phyloP scores from a whole-genome alignment of 352 stramenopile species.

The Globisporangium cylindrosporum region DNA sequence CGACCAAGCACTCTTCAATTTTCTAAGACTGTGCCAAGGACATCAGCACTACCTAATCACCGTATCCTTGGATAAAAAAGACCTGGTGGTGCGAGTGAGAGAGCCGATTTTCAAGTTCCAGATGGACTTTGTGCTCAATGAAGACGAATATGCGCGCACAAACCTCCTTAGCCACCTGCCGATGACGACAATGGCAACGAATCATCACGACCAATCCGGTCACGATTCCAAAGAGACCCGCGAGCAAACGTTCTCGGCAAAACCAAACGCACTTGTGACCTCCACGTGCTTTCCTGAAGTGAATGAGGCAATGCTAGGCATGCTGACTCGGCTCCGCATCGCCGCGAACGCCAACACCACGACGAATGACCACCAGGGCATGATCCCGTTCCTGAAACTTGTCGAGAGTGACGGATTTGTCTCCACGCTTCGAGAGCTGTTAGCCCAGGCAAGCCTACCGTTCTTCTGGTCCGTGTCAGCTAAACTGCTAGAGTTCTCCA shows the following conservation, averaged over 20 bases:
- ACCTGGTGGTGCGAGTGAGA: constrained; percentile 38
- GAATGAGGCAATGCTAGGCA: constrained; percentile 27
- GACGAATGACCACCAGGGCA: constrained; percentile 23
- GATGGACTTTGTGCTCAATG: constrained; percentile 44
- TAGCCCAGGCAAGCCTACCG: constrained; percentile 38
- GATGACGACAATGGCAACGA: background rate
- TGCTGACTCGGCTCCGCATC: constrained; percentile 27
- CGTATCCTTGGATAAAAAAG: constrained; percentile 26
- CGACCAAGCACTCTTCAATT: constrained; percentile 35
- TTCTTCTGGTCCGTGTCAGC: constrained; percentile 70
- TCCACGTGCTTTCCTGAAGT: constrained; percentile 30
- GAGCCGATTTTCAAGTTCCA: constrained; percentile 59
- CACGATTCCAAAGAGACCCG: constrained; percentile 15
- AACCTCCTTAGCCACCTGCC: constrained; percentile 27
- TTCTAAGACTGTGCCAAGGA: constrained; percentile 36
- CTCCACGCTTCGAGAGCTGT: constrained; percentile 35
- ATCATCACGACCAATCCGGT: background rate
- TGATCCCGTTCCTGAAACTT: constrained; percentile 41
- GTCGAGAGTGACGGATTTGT: constrained; percentile 59
- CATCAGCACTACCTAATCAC: constrained; percentile 48
- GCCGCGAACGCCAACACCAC: constrained; percentile 9
- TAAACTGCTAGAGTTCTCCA: constrained; percentile 50
- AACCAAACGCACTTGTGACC: constrained; percentile 39
- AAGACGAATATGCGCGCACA: constrained; percentile 45
- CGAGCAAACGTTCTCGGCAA: constrained; percentile 25